These are phyloP conservation scores for Fusarium tjaetaba DNA, from an alignment of 2,329 filamentous ascomycete genomes.

Conservation along the genomic window DNA sequence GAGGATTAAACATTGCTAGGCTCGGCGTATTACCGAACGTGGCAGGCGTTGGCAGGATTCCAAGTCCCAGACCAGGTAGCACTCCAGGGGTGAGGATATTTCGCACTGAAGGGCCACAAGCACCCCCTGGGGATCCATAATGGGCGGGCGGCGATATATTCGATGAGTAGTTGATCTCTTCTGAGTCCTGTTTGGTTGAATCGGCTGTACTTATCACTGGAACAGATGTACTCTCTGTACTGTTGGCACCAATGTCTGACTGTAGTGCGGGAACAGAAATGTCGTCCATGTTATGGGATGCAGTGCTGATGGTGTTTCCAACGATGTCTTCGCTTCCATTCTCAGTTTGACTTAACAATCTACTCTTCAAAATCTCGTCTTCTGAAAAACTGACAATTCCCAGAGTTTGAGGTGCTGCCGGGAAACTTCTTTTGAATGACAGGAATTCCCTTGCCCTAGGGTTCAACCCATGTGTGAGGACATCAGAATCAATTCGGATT, in stretches of 20 bases:
- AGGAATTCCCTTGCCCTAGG: constrained; percentile 49
- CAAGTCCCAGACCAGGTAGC: constrained; percentile 7
- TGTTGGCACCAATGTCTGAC: not conserved
- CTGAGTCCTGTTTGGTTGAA: not conserved
- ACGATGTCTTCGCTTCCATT: not conserved
- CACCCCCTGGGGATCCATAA: not conserved
- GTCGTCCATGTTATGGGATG: not conserved
- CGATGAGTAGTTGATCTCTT: not conserved
- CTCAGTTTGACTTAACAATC: not conserved
- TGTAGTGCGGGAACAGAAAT: not conserved
- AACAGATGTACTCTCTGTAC: not conserved
- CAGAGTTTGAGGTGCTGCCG: not conserved
- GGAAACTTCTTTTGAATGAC: constrained; percentile 35
- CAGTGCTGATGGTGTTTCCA: not conserved
- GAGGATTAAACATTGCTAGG: not conserved
- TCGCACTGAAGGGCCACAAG: not conserved
- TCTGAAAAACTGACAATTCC: not conserved
- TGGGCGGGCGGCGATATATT: not conserved
- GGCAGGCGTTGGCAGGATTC: not conserved
- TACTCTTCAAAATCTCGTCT: not conserved
- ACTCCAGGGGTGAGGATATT: not conserved
- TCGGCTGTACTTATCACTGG: not conserved
- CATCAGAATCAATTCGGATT: constrained; percentile 10
- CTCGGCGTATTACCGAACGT: constrained; percentile 2
- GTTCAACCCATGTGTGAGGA: constrained; percentile 40